phyloP scores from a whole-genome alignment of 768 basidiomycete species.

The Mycena maculata region DNA sequence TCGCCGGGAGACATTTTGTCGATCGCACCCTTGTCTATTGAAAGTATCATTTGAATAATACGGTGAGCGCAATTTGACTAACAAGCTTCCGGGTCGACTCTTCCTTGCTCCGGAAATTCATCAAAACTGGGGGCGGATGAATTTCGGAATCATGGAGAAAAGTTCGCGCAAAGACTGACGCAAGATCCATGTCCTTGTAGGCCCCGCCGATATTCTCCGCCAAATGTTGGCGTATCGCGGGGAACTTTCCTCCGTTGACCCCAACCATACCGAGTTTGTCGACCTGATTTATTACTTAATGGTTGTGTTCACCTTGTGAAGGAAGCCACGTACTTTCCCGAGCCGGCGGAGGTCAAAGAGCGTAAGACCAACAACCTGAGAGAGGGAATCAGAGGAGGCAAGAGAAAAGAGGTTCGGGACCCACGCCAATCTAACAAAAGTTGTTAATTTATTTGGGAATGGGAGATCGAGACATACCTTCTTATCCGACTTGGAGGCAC shows the following conservation, averaged over 20 bases:
- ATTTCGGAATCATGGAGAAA: conserved; percentile 4
- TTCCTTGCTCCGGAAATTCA: conserved; percentile 78
- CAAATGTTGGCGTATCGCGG: conserved; percentile 84
- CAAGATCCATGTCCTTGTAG: conserved; percentile 89
- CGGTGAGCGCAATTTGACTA: no score
- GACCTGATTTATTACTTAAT: conserved; percentile 54
- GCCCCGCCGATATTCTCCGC: conserved; percentile 83
- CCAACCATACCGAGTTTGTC: conserved; percentile 88
- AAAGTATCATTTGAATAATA: no score
- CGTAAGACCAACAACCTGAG: conserved; percentile 88
- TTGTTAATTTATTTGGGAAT: background rate
- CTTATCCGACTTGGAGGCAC: conserved; percentile 95
- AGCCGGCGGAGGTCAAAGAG: conserved; percentile 89
- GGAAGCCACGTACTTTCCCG: conserved; percentile 83
- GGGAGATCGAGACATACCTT: conserved; percentile 63
- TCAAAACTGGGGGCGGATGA: conserved; percentile 66
- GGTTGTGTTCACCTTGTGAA: no score
- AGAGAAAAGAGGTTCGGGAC: conserved; percentile 38
- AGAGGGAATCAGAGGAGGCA: conserved; percentile 28
- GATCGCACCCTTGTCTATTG: conserved; percentile 84
- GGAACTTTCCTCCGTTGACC: conserved; percentile 89
- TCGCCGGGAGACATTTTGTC: conserved; percentile 82
- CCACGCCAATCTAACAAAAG: conserved; percentile 70
- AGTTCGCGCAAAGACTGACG: conserved; percentile 56
- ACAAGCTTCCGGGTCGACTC: conserved; percentile 86